Percentiles rank a stretch among this genome's conserved stretches.
Conservation (phyloP, 305 asterid genomes). For the Fraxinus dipetala region DNA sequence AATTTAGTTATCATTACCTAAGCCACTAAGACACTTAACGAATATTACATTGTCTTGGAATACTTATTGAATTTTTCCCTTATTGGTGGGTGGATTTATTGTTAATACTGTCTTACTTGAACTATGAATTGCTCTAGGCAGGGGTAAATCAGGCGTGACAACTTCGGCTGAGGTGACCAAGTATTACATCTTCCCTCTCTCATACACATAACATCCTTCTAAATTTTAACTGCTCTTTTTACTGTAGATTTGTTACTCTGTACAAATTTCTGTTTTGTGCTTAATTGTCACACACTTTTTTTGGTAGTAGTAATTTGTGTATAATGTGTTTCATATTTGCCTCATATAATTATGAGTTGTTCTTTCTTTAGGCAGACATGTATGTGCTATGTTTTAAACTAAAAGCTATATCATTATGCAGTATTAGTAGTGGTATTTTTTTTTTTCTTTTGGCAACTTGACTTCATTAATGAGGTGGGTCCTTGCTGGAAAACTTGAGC, state of each 20-base stretch:
- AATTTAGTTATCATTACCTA: background rate
- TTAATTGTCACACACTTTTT: background rate
- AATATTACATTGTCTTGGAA: background rate
- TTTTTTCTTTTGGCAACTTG: background rate
- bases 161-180: constrained; percentile 81
- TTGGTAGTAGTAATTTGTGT: constrained; percentile 13
- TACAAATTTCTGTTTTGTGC: background rate
- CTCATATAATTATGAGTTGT: background rate
- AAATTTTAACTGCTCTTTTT: constrained; percentile 1
- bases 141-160: constrained; percentile 51
- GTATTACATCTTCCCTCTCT: constrained; percentile 45
- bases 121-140: background rate
- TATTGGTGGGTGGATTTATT: background rate
- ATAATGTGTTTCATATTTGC: background rate
- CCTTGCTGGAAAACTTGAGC: background rate
- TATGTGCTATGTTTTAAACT: background rate
- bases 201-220: background rate
- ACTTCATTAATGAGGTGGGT: background rate
- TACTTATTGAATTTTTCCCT: background rate
- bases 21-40: background rate
- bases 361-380: background rate
- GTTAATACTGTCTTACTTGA: constrained; percentile 2
- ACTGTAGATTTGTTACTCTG: constrained; percentile 14
- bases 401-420: background rate
- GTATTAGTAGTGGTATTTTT: background rate